phyloP scores from a whole-genome alignment of 805 yeast species.

The Candida jianshihensis region DNA sequence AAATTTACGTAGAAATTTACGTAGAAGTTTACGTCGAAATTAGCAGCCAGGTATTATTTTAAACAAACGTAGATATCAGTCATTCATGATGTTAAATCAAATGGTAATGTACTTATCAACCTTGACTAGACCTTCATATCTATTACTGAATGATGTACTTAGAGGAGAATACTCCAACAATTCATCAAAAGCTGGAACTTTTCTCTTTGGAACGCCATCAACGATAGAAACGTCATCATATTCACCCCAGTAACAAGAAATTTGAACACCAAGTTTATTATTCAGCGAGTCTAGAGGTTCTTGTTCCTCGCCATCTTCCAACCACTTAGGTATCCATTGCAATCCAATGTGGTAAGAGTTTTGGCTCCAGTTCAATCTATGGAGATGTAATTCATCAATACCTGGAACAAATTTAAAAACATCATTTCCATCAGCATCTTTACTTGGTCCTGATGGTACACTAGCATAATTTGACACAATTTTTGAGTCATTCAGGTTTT shows the following conservation, averaged over 20 bases:
- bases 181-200: conserved; percentile 69
- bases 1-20: too few species aligned
- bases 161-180: conserved; percentile 60
- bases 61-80: too few species aligned
- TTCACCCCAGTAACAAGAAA: conserved; percentile 78
- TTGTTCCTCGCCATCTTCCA: conserved; percentile 27
- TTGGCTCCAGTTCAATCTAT: conserved; percentile 56
- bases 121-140: conserved; percentile 61
- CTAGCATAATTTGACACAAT: conserved; percentile 1
- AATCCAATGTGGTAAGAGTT: conserved; percentile 50
- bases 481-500: conserved; percentile 5
- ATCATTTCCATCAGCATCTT: conserved; percentile 34
- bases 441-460: conserved; percentile 19
- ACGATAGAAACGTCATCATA: conserved; percentile 38
- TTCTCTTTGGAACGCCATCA: conserved; percentile 32
- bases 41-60: too few species aligned
- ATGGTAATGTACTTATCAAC: conserved; percentile 38
- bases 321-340: conserved; percentile 69
- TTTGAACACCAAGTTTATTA: conserved; percentile 44
- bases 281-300: conserved; percentile 23
- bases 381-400: conserved; percentile 55
- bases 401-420: conserved; percentile 52
- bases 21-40: too few species aligned
- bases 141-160: conserved; percentile 58
- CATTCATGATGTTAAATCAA: too few species aligned